These are phyloP conservation scores for Ogataea populi-albae DNA, from an alignment of 805 yeast species.

Conservation along the genomic window DNA sequence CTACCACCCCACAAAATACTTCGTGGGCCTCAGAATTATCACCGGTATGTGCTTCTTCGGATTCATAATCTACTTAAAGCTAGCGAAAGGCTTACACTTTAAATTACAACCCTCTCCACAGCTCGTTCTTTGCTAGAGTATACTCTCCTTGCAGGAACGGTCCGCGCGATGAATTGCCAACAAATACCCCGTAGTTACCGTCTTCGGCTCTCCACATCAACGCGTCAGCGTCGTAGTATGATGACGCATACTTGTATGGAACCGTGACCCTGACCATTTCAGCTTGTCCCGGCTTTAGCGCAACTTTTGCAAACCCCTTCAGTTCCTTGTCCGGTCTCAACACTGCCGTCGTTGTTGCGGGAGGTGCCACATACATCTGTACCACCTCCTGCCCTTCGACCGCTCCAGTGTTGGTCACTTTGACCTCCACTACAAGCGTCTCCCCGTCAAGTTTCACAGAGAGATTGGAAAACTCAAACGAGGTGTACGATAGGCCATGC, in stretches of 20 bases:
- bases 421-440: constrained; percentile 30
- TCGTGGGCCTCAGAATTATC: too few relatives aligned
- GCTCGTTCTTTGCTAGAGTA: too few relatives aligned
- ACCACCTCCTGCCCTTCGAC: constrained; percentile 50
- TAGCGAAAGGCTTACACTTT: too few relatives aligned
- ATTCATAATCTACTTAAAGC: too few relatives aligned
- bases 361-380: constrained; percentile 48
- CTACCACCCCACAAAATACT: too few relatives aligned
- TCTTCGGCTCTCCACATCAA: constrained; percentile 49
- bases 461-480: constrained; percentile 42
- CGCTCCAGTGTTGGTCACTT: constrained; percentile 48
- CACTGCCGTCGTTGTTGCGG: constrained; percentile 30
- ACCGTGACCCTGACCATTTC: constrained; percentile 36
- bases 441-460: constrained; percentile 28
- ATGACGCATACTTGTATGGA: constrained; percentile 46
- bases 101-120: too few relatives aligned
- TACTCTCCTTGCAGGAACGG: too few relatives aligned
- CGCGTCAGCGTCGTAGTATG: constrained; percentile 49
- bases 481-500: constrained; percentile 56
- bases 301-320: constrained; percentile 52
- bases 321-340: constrained; percentile 55
- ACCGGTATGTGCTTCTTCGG: too few relatives aligned
- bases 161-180: constrained; percentile 33
- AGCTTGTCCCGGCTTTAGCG: constrained; percentile 42
- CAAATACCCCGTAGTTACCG: constrained; percentile 47